Conservation (phyloP, 2,329 filamentous ascomycete species). For the Alternaria metachromatica region DNA sequence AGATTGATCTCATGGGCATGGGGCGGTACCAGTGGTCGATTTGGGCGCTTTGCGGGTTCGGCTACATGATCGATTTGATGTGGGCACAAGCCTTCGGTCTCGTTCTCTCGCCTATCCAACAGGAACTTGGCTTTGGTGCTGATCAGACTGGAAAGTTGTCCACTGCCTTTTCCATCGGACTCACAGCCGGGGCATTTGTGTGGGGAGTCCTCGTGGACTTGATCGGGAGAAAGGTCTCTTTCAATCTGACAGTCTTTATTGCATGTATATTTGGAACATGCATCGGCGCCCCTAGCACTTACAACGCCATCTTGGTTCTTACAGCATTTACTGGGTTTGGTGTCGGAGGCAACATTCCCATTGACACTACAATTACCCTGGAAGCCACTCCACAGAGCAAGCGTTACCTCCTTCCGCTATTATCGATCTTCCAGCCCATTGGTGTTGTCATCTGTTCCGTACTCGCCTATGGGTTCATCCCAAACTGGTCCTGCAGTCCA, state of each 20-base stretch:
- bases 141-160: conserved; percentile 59
- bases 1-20: conserved; percentile 62
- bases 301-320: conserved; percentile 60
- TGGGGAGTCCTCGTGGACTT: conserved; percentile 65
- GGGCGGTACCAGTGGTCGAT: conserved; percentile 62
- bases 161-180: conserved; percentile 61
- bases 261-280: conserved; percentile 61
- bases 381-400: conserved; percentile 62
- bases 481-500: conserved; percentile 58
- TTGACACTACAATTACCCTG: conserved; percentile 63
- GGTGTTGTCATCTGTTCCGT: conserved; percentile 60
- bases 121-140: conserved; percentile 61
- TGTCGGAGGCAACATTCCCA: conserved; percentile 61
- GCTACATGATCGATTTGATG: conserved; percentile 63
- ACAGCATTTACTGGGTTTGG: conserved; percentile 63
- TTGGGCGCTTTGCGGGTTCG: conserved; percentile 62
- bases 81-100: conserved; percentile 67
- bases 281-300: conserved; percentile 58
- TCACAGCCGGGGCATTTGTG: conserved; percentile 62
- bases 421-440: conserved; percentile 64
- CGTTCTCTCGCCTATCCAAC: conserved; percentile 60
- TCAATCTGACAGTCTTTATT: conserved; percentile 65
- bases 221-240: conserved; percentile 61
- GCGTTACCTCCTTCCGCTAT: conserved; percentile 59
- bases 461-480: conserved; percentile 62